phyloP scores from a whole-genome alignment of 2,329 filamentous ascomycete genomes.

The Pseudogymnoascus sp. region DNA sequence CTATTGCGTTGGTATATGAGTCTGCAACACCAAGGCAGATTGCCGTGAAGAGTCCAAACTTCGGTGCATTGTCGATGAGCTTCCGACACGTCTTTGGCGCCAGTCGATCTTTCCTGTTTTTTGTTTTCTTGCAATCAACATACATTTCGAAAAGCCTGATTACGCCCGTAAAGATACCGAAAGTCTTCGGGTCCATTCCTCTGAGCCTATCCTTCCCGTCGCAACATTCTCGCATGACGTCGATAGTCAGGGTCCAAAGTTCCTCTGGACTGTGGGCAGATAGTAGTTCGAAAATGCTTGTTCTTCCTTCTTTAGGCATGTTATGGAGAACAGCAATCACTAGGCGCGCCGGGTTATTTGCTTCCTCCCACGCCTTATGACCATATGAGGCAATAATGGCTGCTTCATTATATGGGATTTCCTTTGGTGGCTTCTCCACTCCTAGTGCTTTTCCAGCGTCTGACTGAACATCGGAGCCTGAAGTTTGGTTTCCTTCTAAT shows the following conservation, averaged over 20 bases:
- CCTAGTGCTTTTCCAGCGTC: not conserved
- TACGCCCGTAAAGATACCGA: slow-evolving; percentile 16
- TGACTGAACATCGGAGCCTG: slow-evolving; percentile 14
- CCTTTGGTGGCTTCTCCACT: slow-evolving; percentile 13
- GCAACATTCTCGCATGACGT: slow-evolving; percentile 13
- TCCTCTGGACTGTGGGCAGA: slow-evolving; percentile 12
- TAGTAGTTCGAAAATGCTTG: slow-evolving; percentile 15
- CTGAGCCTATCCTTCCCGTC: slow-evolving; percentile 1
- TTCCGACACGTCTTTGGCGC: slow-evolving; percentile 18
- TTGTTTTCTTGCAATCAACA: slow-evolving; percentile 24
- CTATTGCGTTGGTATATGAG: not conserved
- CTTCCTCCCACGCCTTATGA: slow-evolving; percentile 18
- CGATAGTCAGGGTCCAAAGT: slow-evolving; percentile 18
- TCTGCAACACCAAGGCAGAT: slow-evolving; percentile 11
- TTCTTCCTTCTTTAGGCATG: slow-evolving; percentile 17
- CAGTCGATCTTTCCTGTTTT: slow-evolving; percentile 18
- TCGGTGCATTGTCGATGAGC: slow-evolving; percentile 20
- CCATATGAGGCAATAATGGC: slow-evolving; percentile 20
- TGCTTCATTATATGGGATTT: slow-evolving; percentile 21
- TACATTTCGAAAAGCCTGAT: slow-evolving; percentile 26
- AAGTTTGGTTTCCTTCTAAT: slow-evolving; percentile 15
- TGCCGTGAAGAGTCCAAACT: not conserved
- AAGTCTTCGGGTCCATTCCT: slow-evolving; percentile 16
- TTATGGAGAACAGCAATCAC: slow-evolving; percentile 36
- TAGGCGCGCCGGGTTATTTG: slow-evolving; percentile 30